Conservation (phyloP, 371 early-diverging fungal species). For the Conidiobolus incongruus region DNA sequence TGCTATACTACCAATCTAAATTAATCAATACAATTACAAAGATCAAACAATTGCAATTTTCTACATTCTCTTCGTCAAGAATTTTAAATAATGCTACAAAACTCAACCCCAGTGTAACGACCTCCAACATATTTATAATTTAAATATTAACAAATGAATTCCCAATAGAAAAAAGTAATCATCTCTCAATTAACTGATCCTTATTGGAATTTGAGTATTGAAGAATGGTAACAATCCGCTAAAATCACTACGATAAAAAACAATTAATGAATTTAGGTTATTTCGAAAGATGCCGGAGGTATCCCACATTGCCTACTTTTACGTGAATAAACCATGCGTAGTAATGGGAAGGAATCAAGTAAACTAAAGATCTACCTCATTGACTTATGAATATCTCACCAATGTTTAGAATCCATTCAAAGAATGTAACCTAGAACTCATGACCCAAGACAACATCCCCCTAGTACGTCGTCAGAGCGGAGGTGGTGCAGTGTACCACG, state of each 20-base stretch:
- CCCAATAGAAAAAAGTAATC: neutral
- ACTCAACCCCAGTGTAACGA: too few relatives aligned
- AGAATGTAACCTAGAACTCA: slow-evolving; percentile 56
- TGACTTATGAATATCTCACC: neutral
- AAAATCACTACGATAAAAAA: neutral
- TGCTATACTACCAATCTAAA: too few relatives aligned
- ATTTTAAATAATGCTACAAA: too few relatives aligned
- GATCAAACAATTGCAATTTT: too few relatives aligned
- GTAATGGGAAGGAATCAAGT: slow-evolving; percentile 89
- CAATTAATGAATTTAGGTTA: neutral
- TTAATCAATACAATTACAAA: too few relatives aligned
- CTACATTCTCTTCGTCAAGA: too few relatives aligned
- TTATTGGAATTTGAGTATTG: neutral
- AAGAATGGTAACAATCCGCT: neutral
- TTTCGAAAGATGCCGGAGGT: neutral
- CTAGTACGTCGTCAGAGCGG: slow-evolving; percentile 79
- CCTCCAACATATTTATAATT: too few relatives aligned
- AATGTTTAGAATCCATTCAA: slow-evolving; percentile 64
- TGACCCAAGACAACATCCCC: slow-evolving; percentile 40
- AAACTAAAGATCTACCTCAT: neutral
- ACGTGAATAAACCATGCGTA: slow-evolving; percentile 70
- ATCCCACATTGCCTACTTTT: slow-evolving; percentile 48
- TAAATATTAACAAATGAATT: too few relatives aligned
- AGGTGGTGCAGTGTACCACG: slow-evolving; percentile 95
- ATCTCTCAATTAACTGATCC: neutral